Evolutionary conservation across 208 protist species (phyloP).

Genomic region (Herpetomonas tarakana): DNA sequence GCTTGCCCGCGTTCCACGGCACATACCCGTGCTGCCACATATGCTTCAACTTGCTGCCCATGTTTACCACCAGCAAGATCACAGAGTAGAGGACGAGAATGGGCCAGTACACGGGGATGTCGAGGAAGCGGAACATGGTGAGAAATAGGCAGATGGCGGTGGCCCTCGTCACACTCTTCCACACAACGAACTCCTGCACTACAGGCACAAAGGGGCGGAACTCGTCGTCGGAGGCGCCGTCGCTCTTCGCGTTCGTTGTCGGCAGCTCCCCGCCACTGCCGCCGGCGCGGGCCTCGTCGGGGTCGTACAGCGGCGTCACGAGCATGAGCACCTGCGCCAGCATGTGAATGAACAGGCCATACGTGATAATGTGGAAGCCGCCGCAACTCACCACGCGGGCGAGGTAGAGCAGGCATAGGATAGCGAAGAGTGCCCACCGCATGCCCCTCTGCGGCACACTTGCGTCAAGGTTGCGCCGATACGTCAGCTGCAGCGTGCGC

Average conservation of each 20-base stretch:
- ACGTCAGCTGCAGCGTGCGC: constrained; percentile 20
- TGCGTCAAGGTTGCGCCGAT: constrained; percentile 62
- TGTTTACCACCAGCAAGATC: constrained; percentile 91
- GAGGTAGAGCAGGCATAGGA: constrained; percentile 68
- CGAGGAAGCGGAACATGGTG: constrained; percentile 92
- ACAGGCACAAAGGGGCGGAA: constrained; percentile 96
- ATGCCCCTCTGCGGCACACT: constrained; percentile 62
- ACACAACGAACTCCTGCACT: constrained; percentile 97
- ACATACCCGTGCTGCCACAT: constrained; percentile 97
- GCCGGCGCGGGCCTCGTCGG: constrained; percentile 46
- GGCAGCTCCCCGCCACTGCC: constrained; percentile 42
- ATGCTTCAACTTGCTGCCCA: constrained; percentile 95
- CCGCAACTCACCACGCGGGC: constrained; percentile 61
- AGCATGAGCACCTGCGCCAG: constrained; percentile 96
- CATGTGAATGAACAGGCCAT: constrained; percentile 96
- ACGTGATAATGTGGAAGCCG: constrained; percentile 96
- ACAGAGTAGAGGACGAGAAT: constrained; percentile 98
- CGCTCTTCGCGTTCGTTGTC: constrained; percentile 57
- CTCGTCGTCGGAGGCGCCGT: constrained; percentile 32
- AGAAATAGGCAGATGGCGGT: constrained; percentile 85
- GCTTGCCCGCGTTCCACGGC: constrained; percentile 81
- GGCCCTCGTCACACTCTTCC: constrained; percentile 87
- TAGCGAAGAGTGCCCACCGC: constrained; percentile 74
- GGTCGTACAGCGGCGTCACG: constrained; percentile 93
- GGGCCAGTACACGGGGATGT: constrained; percentile 99